Evolutionary conservation across 345 rosid genomes (phyloP).

Genomic region (Arabidopsis suecica): DNA sequence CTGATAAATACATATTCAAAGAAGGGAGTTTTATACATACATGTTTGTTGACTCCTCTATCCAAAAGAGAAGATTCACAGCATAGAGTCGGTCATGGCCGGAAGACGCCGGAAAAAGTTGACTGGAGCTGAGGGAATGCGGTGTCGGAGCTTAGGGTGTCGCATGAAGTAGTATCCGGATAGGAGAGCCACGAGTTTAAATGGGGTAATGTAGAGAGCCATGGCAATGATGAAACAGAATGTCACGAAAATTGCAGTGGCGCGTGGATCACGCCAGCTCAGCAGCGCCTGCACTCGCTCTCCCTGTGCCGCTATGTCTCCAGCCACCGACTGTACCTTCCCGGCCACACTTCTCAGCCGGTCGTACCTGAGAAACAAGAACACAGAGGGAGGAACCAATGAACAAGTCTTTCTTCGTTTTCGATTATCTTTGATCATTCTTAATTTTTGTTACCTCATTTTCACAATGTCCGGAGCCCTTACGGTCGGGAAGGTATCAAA

Average conservation of each 20-base stretch:
- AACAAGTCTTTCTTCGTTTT: neutral
- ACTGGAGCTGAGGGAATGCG: slow-evolving; percentile 73
- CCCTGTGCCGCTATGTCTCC: slow-evolving; percentile 95
- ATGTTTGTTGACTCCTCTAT: slow-evolving; percentile 11
- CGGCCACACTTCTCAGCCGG: slow-evolving; percentile 77
- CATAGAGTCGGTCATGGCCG: slow-evolving; percentile 83
- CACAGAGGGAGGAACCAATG: neutral
- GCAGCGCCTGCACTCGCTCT: slow-evolving; percentile 76
- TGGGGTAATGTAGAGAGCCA: slow-evolving; percentile 77
- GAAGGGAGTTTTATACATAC: neutral
- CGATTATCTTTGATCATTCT: neutral
- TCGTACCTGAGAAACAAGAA: slow-evolving; percentile 54
- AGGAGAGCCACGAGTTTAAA: slow-evolving; percentile 73
- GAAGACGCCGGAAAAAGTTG: slow-evolving; percentile 90
- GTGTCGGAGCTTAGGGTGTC: slow-evolving; percentile 86
- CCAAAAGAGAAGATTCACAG: slow-evolving; percentile 41
- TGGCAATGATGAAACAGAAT: slow-evolving; percentile 71
- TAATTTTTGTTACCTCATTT: slow-evolving; percentile 50
- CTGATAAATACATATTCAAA: neutral
- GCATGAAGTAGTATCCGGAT: slow-evolving; percentile 65
- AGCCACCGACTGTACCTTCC: slow-evolving; percentile 76
- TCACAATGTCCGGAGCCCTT: slow-evolving; percentile 53
- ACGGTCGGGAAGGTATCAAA: slow-evolving; percentile 82
- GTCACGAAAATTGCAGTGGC: slow-evolving; percentile 77
- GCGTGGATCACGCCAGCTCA: slow-evolving; percentile 96